Evolutionary conservation across 257 asterid species (phyloP).

Genomic region (Nicotiana tabacum): DNA sequence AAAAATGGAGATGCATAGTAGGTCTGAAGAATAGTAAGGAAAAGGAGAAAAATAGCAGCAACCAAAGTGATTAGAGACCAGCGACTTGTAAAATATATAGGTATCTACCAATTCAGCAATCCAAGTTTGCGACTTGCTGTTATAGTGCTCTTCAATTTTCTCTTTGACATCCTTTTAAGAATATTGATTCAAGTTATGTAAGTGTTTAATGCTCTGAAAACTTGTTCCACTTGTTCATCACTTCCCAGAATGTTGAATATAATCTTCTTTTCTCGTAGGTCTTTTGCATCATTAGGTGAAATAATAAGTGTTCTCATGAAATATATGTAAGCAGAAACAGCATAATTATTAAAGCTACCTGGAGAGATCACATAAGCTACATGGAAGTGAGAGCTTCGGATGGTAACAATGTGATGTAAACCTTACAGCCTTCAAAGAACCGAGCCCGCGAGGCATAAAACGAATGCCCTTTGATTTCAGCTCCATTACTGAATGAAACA

Average conservation of each 20-base stretch:
- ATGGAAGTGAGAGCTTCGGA: conserved; percentile 17
- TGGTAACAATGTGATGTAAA: conserved; percentile 13
- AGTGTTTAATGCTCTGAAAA: not conserved
- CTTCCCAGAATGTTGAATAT: conserved; percentile 13
- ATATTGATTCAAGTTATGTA: not conserved
- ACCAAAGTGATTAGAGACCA: not conserved
- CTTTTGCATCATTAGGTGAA: conserved; percentile 20
- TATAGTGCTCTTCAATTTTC: not conserved
- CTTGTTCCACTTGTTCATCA: conserved; percentile 20
- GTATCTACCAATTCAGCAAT: conserved; percentile 3
- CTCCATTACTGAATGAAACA: conserved; percentile 22
- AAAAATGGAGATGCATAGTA: not conserved
- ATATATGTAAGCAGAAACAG: conserved; percentile 16
- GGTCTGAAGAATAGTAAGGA: not conserved
- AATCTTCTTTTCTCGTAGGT: conserved; percentile 21
- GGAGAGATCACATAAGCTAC: conserved; percentile 24
- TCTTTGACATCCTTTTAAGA: not conserved
- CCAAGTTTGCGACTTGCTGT: not conserved
- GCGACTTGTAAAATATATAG: not conserved
- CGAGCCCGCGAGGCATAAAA: not conserved
- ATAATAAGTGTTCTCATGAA: conserved; percentile 28
- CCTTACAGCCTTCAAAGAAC: conserved; percentile 5
- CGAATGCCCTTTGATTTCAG: conserved; percentile 34
- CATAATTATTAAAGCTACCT: not conserved
- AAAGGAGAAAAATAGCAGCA: not conserved